Evolutionary conservation across 78 protist genomes (phyloP), one percentile per base, ranked within the genome.

Genomic region (Chrysochromulina tobinii): DNA sequence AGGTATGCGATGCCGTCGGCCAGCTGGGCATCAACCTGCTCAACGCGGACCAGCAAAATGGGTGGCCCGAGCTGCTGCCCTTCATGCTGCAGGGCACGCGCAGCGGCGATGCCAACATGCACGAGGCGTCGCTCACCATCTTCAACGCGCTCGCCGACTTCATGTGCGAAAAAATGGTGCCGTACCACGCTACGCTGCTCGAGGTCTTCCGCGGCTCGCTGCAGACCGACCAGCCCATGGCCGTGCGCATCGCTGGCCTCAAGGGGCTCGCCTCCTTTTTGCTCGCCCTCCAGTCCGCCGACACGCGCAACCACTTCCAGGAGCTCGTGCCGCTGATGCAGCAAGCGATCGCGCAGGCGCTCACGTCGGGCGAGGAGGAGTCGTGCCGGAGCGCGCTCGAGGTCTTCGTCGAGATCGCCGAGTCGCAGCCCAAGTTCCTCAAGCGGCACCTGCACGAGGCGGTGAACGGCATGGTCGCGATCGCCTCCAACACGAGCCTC

Each of bases 271-370:
- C 72, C 27, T 1, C 25, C 72, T 58, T 83, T 25, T n/a, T 83
- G 72, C 3, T 25, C 12, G 61, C 87, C 21, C 2, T 81, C 51
- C 14, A 1, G 21, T 38, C 1, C n/a, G 55, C 87, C 23, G 0
- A 15, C 18, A 50, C 38, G 89, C 73, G 68, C 58, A 7, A 59
- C 7, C 59, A 50, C 51, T 51, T 83, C 75, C 59, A 38, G 51
- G 86, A 50, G 67, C 83, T 90, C 55, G 15, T 90, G 53, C 93
- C 93, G 50, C 27, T 20, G 20, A 90, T 90, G 89, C 53, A 50
- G 64, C 64, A 11, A 25, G 77, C 73, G 15, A 8, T 90, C 61
- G 21, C 86, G 11, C 9, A 12, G 75, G 69, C 89, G 67, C 83
- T 90, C 61, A 67, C 27, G 79, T 27, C 6, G 50, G 6, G 48